phyloP scores from a whole-genome alignment of 2,329 filamentous ascomycete genomes.

The Diaporthe citriasiana region DNA sequence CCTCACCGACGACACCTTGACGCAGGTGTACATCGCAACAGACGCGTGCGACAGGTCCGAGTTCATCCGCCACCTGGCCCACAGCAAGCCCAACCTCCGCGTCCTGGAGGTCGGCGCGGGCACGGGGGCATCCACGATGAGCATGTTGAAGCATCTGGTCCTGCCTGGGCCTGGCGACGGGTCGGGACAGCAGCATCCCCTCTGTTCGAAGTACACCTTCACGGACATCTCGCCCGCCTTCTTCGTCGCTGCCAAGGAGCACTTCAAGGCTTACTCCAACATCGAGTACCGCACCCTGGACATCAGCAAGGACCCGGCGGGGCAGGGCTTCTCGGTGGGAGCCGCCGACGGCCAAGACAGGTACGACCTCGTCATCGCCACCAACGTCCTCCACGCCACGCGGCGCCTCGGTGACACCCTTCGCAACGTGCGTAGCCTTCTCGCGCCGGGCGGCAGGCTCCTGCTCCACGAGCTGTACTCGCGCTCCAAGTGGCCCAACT shows the following conservation, averaged over 20 bases:
- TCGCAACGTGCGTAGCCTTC: conserved; percentile 47
- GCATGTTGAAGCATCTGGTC: conserved; percentile 47
- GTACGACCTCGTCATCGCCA: conserved; percentile 52
- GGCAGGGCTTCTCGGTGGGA: conserved; percentile 52
- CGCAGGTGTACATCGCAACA: neutral
- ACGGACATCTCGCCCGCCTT: conserved; percentile 2
- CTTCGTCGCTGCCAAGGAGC: conserved; percentile 45
- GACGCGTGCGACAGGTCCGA: neutral
- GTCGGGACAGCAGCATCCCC: neutral
- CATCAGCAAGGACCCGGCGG: conserved; percentile 46
- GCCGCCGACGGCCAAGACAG: conserved; percentile 19
- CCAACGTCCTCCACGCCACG: conserved; percentile 50
- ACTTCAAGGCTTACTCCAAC: conserved; percentile 45
- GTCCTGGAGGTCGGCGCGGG: conserved; percentile 60
- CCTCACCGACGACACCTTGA: neutral
- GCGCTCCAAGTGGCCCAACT: neutral
- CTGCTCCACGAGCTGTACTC: conserved; percentile 38
- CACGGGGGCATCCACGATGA: conserved; percentile 56
- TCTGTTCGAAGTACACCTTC: neutral
- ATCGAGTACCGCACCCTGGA: conserved; percentile 50
- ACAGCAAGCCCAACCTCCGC: conserved; percentile 5
- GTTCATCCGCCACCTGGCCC: neutral
- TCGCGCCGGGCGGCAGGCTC: conserved; percentile 54
- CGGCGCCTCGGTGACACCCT: conserved; percentile 43
- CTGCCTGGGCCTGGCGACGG: neutral